phyloP scores from a whole-genome alignment of 2,329 filamentous ascomycete genomes.

The Cadophora sp. region DNA sequence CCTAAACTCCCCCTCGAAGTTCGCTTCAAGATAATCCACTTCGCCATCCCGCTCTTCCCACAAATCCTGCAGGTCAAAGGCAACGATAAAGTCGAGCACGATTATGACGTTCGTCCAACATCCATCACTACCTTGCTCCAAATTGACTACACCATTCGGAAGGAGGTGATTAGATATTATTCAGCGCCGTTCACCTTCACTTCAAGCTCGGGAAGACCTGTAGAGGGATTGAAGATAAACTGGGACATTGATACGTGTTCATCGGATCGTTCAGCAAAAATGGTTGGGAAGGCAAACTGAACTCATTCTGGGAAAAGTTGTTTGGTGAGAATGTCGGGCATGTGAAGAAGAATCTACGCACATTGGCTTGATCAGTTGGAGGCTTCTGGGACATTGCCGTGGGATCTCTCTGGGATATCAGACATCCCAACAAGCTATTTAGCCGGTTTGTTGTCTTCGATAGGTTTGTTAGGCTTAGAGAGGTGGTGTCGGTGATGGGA shows the following conservation, averaged over 20 bases:
- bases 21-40: slow-evolving; percentile 1
- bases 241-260: slow-evolving; percentile 6
- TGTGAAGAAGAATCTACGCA: neutral
- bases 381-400: neutral
- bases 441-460: neutral
- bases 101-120: neutral
- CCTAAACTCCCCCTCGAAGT: neutral
- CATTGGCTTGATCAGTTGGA: neutral
- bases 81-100: neutral
- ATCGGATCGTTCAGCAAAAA: neutral
- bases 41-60: neutral
- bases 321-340: neutral
- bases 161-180: neutral
- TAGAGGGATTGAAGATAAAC: neutral
- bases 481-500: neutral
- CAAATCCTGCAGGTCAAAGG: neutral
- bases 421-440: neutral
- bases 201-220: neutral
- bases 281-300: no score
- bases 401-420: neutral
- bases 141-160: neutral
- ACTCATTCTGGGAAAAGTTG: neutral
- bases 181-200: neutral
- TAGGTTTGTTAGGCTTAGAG: neutral
- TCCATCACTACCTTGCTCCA: neutral